phyloP scores from a whole-genome alignment of 148 eudicot species.

The Suaeda aralocaspica region DNA sequence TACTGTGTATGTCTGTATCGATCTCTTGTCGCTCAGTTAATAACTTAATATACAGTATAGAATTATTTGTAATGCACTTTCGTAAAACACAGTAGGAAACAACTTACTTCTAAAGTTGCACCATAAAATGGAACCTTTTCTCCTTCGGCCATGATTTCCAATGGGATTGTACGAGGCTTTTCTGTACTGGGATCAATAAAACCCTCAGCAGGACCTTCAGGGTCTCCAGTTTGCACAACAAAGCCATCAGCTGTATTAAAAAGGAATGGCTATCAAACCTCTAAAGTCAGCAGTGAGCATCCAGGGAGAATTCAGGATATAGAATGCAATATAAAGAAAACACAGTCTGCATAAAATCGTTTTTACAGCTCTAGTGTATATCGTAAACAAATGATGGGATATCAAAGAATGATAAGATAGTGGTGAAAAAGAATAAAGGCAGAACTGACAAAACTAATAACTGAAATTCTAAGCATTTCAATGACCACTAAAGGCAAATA shows the following conservation, averaged over 20 bases:
- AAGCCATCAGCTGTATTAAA: conserved; percentile 83
- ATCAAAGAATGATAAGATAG: too few species aligned
- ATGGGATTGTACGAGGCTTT: conserved; percentile 84
- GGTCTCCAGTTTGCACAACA: conserved; percentile 99
- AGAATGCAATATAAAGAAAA: not conserved
- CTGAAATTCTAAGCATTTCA: not conserved
- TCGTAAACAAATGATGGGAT: not conserved
- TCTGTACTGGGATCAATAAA: conserved; percentile 98
- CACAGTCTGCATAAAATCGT: not conserved
- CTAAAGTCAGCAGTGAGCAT: not conserved
- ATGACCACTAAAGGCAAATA: not conserved
- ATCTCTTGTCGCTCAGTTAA: not conserved
- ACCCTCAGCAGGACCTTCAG: conserved; percentile 97
- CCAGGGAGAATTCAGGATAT: not conserved
- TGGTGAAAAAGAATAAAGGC: too few species aligned
- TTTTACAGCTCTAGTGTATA: not conserved
- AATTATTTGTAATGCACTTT: not conserved
- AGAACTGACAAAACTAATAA: too few species aligned
- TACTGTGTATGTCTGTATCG: not conserved
- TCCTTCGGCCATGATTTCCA: conserved; percentile 87
- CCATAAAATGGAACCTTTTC: conserved; percentile 88
- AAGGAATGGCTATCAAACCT: not conserved
- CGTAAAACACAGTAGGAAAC: not conserved
- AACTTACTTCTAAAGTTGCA: conserved; percentile 86
- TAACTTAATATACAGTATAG: not conserved